phyloP scores from a whole-genome alignment of 2,329 filamentous ascomycete genomes.

The Phyllosticta paracitricarpa region DNA sequence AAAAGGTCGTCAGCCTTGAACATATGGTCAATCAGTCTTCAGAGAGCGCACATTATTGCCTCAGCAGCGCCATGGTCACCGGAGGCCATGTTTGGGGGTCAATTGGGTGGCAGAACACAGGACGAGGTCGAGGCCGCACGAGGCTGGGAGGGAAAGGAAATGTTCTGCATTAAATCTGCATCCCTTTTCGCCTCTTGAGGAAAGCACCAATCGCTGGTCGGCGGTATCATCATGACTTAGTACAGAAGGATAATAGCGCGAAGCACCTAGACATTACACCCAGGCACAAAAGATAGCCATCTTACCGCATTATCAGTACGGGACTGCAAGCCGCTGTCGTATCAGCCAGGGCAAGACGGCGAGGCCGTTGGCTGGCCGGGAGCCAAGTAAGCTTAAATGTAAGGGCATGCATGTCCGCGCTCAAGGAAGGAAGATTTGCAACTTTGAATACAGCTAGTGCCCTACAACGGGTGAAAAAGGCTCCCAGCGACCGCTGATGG shows the following conservation, averaged over 20 bases:
- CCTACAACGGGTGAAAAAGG: background rate
- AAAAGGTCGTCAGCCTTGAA: background rate
- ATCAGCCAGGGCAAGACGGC: background rate
- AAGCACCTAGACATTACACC: constrained; percentile 1
- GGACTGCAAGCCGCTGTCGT: background rate
- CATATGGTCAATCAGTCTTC: background rate
- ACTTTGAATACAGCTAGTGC: background rate
- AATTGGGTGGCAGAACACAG: background rate
- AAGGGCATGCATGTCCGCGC: background rate
- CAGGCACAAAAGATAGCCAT: background rate
- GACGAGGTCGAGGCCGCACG: background rate
- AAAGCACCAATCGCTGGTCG: background rate
- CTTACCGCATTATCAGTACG: background rate
- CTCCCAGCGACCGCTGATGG: background rate
- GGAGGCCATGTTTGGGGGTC: constrained; percentile 3
- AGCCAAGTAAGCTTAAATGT: background rate
- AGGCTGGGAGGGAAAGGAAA: background rate
- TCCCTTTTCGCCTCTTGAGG: background rate
- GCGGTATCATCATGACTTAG: background rate
- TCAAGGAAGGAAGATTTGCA: background rate
- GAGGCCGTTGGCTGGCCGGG: background rate
- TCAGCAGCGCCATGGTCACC: constrained; percentile 8
- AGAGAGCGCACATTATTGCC: background rate
- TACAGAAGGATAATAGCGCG: background rate
- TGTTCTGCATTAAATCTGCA: background rate